phyloP scores from a whole-genome alignment of 495 filamentous ascomycete genomes.

The Sphaerosporella brunnea region DNA sequence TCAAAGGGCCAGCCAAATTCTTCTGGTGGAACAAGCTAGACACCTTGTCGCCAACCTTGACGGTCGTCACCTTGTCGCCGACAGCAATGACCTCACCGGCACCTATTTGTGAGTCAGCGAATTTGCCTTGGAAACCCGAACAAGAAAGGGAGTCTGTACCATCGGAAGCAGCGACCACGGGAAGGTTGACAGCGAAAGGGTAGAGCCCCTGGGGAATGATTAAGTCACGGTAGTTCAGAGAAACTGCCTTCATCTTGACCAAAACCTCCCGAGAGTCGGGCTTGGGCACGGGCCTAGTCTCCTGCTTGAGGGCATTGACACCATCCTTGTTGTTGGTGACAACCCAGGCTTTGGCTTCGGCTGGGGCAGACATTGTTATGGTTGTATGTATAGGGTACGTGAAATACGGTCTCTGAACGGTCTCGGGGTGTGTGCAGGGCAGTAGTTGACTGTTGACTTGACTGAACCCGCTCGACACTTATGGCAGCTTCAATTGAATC shows the following conservation, averaged over 20 bases:
- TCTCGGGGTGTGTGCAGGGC: no score
- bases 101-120: no score
- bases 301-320: conserved; percentile 5
- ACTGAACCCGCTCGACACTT: no score
- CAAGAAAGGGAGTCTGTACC: no score
- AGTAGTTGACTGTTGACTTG: no score
- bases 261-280: conserved; percentile 14
- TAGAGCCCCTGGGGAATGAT: conserved; percentile 10
- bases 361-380: conserved; percentile 1
- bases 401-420: no score
- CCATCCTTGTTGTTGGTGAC: not conserved
- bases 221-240: conserved; percentile 11
- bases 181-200: conserved; percentile 8
- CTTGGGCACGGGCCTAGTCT: conserved; percentile 2
- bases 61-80: conserved; percentile 29
- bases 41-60: conserved; percentile 31
- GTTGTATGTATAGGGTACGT: not conserved
- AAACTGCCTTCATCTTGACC: conserved; percentile 11
- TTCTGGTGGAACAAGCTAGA: conserved; percentile 23
- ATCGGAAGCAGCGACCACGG: conserved; percentile 4
- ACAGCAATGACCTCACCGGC: conserved; percentile 28
- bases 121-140: no score
- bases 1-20: conserved; percentile 21
- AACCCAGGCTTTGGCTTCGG: conserved; percentile 4
- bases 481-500: no score